These are phyloP conservation scores for Colletotrichum limetticola DNA, from an alignment of 2,329 filamentous ascomycete genomes.

Conservation along the genomic window DNA sequence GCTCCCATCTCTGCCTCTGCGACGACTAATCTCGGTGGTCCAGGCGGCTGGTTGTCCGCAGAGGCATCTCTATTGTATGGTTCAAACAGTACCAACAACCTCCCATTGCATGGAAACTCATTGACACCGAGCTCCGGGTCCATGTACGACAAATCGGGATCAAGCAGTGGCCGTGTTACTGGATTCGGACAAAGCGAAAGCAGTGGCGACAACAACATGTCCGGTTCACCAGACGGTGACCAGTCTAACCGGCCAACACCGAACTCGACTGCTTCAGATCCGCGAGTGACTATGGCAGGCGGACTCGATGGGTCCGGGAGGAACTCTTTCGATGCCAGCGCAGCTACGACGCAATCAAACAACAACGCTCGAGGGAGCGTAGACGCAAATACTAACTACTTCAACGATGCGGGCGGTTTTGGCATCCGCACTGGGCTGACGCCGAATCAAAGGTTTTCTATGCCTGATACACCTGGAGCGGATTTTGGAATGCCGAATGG, in stretches of 20 bases:
- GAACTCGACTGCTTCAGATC: constrained; percentile 66
- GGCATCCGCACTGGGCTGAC: constrained; percentile 48
- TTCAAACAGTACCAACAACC: constrained; percentile 27
- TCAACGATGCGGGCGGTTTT: constrained; percentile 52
- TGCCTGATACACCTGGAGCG: constrained; percentile 49
- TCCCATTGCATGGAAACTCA: constrained; percentile 25
- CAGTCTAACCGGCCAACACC: constrained; percentile 68
- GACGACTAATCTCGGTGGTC: constrained; percentile 43
- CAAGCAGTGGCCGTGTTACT: constrained; percentile 41
- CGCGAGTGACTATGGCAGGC: constrained; percentile 40
- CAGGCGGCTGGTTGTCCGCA: constrained; percentile 49
- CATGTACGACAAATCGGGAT: constrained; percentile 46
- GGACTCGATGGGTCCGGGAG: constrained; percentile 49
- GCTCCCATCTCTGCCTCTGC: constrained; percentile 34
- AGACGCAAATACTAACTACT: constrained; percentile 53
- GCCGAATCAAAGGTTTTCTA: constrained; percentile 46
- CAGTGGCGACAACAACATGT: constrained; percentile 56
- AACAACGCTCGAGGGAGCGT: constrained; percentile 49
- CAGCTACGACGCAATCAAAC: constrained; percentile 57
- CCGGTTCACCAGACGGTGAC: constrained; percentile 60
- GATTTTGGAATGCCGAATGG: constrained; percentile 55
- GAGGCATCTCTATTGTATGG: constrained; percentile 50
- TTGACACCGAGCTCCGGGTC: constrained; percentile 35
- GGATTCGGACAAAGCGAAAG: constrained; percentile 55
- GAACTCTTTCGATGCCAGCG: constrained; percentile 64